Percentiles rank a stretch among this genome's conserved stretches.
phyloP scores from a whole-genome alignment of 495 filamentous ascomycete species.

The Aspergillus sclerotioniger region DNA sequence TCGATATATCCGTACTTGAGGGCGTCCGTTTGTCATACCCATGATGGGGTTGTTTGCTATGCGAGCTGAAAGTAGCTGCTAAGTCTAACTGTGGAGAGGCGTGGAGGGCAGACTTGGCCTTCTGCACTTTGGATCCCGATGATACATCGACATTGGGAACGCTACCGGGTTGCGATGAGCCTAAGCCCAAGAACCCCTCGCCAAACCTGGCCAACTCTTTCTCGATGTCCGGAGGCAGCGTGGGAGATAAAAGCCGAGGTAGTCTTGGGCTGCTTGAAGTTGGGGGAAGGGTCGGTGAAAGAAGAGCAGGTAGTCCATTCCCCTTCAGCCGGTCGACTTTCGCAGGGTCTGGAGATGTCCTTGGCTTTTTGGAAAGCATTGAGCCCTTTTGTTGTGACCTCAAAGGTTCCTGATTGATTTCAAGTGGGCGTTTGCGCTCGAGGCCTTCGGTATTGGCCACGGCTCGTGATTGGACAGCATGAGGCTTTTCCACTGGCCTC shows the following conservation, averaged over 20 bases:
- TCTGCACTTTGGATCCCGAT: conserved; percentile 16
- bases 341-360: conserved; percentile 27
- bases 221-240: conserved; percentile 50
- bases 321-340: conserved; percentile 22
- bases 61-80: conserved; percentile 6
- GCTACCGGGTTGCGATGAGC: conserved; percentile 14
- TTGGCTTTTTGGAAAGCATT: conserved; percentile 31
- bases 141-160: conserved; percentile 10
- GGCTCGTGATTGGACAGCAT: conserved; percentile 10
- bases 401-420: conserved; percentile 21
- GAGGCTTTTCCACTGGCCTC: conserved; percentile 15
- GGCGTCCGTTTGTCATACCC: conserved; percentile 6
- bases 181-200: conserved; percentile 20
- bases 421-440: conserved; percentile 37
- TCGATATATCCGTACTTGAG: background rate
- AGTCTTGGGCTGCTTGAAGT: conserved; percentile 31
- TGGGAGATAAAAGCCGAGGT: conserved; percentile 43
- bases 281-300: conserved; percentile 45
- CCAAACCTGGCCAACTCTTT: conserved; percentile 42
- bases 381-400: conserved; percentile 20
- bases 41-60: conserved; percentile 8
- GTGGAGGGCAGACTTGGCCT: conserved; percentile 13
- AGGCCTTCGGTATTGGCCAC: conserved; percentile 19
- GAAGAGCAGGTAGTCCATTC: conserved; percentile 35
- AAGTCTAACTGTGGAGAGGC: conserved; percentile 12